phyloP scores from a whole-genome alignment of 2,329 filamentous ascomycete species.

The Exophiala lecanii-corni region DNA sequence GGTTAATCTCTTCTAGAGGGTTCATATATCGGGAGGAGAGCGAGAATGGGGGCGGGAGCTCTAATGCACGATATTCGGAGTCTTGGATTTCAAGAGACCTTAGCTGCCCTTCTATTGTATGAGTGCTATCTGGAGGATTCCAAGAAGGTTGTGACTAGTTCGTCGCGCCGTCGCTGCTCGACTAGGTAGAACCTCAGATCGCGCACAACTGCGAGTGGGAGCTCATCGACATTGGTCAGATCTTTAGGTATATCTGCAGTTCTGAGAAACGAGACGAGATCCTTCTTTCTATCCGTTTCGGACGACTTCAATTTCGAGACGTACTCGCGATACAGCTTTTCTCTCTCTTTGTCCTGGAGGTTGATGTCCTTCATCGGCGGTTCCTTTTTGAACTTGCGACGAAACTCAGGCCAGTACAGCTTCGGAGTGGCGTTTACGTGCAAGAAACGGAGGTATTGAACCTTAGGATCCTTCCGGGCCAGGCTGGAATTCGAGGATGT shows the following conservation, averaged over 20 bases:
- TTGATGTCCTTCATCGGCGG: constrained; percentile 58
- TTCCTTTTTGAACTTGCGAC: constrained; percentile 81
- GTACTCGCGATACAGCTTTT: constrained; percentile 46
- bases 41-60: too few relatives aligned
- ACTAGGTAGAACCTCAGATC: constrained; percentile 24
- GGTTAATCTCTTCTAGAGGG: too few relatives aligned
- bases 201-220: constrained; percentile 11
- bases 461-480: constrained; percentile 75
- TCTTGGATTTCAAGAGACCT: too few relatives aligned
- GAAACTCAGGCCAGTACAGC: constrained; percentile 96
- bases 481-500: constrained; percentile 43
- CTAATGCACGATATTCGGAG: too few relatives aligned
- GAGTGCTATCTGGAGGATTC: constrained; percentile 11
- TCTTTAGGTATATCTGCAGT: constrained; percentile 3
- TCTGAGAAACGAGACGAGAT: constrained; percentile 42
- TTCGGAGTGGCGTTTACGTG: constrained; percentile 80
- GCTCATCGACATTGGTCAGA: constrained; percentile 3
- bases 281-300: constrained; percentile 43
- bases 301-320: constrained; percentile 43
- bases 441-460: constrained; percentile 77
- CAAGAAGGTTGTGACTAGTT: constrained; percentile 22
- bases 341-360: constrained; percentile 45
- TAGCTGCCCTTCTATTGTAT: too few relatives aligned
- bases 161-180: constrained; percentile 19
- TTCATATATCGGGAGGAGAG: too few relatives aligned